These are phyloP conservation scores for Boletus edulis DNA, from an alignment of 768 basidiomycete genomes.

Conservation along the genomic window DNA sequence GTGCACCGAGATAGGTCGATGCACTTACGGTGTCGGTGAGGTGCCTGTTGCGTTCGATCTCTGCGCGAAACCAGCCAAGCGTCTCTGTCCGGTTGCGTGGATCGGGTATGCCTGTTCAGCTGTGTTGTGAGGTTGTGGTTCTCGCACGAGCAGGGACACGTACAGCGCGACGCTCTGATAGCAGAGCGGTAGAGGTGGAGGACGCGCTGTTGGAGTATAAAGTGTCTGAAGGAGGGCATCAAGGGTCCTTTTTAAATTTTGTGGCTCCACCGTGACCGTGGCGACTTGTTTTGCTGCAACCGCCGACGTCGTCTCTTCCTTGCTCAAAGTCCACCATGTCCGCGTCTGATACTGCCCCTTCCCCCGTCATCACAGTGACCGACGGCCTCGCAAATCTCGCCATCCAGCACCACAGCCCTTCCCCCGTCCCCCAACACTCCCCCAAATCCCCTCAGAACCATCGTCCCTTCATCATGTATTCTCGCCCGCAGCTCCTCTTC, in stretches of 20 bases:
- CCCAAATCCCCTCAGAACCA: slow-evolving; percentile 17
- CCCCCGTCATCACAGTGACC: slow-evolving; percentile 28
- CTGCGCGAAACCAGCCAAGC: slow-evolving; percentile 66
- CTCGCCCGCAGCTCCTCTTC: slow-evolving; percentile 63
- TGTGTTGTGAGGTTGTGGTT: slow-evolving; percentile 3
- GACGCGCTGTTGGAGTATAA: slow-evolving; percentile 63
- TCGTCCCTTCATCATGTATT: slow-evolving; percentile 61
- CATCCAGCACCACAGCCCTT: slow-evolving; percentile 18
- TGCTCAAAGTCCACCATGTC: slow-evolving; percentile 33
- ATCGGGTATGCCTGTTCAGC: slow-evolving; percentile 58
- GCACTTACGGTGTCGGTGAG: slow-evolving; percentile 53
- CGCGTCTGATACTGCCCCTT: slow-evolving; percentile 21
- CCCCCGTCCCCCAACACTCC: slow-evolving; percentile 10
- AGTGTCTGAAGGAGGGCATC: slow-evolving; percentile 63
- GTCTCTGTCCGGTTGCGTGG: slow-evolving; percentile 61
- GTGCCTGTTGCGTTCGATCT: slow-evolving; percentile 63
- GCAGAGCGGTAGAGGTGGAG: slow-evolving; percentile 62
- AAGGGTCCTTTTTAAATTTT: slow-evolving; percentile 7
- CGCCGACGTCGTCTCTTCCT: slow-evolving; percentile 1
- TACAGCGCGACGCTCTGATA: slow-evolving; percentile 70
- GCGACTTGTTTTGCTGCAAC: slow-evolving; percentile 16
- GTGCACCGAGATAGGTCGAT: not conserved
- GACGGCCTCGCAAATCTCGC: slow-evolving; percentile 34
- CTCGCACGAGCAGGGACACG: slow-evolving; percentile 8
- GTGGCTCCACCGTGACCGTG: slow-evolving; percentile 2